phyloP scores from a whole-genome alignment of 2,329 filamentous ascomycete species.

The Epichloe glyceriae region DNA sequence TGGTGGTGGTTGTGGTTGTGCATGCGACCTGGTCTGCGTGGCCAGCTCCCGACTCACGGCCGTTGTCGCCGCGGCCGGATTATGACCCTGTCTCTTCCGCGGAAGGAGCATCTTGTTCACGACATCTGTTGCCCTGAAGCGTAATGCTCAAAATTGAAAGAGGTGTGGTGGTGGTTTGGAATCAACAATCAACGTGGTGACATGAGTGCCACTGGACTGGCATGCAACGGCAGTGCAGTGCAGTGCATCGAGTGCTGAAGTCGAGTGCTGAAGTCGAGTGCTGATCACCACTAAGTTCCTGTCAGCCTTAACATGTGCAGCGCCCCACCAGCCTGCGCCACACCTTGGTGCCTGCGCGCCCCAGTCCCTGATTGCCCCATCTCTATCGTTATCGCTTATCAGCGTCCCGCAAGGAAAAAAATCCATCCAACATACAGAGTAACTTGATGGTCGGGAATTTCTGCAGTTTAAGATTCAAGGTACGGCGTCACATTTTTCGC shows the following conservation, averaged over 20 bases:
- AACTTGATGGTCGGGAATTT: slow-evolving; percentile 11
- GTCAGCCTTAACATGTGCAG: neutral
- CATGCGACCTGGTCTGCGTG: slow-evolving; percentile 4
- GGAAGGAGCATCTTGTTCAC: slow-evolving; percentile 17
- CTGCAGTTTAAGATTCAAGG: neutral
- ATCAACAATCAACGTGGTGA: neutral
- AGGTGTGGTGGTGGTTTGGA: neutral
- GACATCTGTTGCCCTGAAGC: neutral
- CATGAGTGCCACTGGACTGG: neutral
- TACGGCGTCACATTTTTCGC: neutral
- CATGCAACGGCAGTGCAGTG: neutral
- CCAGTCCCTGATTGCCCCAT: neutral
- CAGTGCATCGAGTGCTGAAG: neutral
- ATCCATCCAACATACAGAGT: neutral
- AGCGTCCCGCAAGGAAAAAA: slow-evolving; percentile 11
- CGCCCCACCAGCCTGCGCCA: slow-evolving; percentile 1
- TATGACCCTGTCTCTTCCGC: slow-evolving; percentile 21
- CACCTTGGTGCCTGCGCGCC: neutral
- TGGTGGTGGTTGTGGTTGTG: neutral
- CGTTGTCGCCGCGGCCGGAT: slow-evolving; percentile 13
- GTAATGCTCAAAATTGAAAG: neutral
- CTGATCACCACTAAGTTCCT: no score
- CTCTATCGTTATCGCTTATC: slow-evolving; percentile 16
- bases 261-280: neutral
- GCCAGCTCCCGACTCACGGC: slow-evolving; percentile 9